Evolutionary conservation across 176 grass and related monocot species (phyloP).

Genomic region (Triticum turgidum): DNA sequence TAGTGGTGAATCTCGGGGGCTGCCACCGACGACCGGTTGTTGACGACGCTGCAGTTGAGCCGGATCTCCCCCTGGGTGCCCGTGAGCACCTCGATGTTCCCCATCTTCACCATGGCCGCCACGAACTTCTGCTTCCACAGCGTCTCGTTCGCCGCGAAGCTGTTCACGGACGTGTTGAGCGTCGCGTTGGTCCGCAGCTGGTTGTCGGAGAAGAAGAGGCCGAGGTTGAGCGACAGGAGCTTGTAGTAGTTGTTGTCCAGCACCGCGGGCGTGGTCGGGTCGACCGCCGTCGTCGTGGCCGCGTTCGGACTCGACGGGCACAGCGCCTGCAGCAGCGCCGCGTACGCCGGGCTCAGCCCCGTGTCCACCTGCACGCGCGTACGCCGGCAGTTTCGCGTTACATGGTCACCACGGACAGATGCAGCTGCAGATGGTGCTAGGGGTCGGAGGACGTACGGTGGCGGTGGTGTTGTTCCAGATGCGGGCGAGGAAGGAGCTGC

Average conservation of each 20-base stretch:
- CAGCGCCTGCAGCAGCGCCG: slow-evolving; percentile 11
- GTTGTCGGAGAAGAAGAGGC: slow-evolving; percentile 21
- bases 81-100: slow-evolving; percentile 18
- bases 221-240: slow-evolving; percentile 9
- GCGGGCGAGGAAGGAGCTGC: slow-evolving; percentile 13
- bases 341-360: slow-evolving; percentile 1
- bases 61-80: slow-evolving; percentile 14
- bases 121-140: slow-evolving; percentile 10
- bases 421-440: neutral
- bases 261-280: neutral
- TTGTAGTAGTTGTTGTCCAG: slow-evolving; percentile 23
- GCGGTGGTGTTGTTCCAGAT: neutral
- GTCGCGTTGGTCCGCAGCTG: slow-evolving; percentile 14
- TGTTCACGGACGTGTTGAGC: slow-evolving; percentile 4
- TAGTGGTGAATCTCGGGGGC: neutral
- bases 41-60: slow-evolving; percentile 18
- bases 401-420: neutral
- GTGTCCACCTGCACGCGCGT: neutral
- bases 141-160: slow-evolving; percentile 6
- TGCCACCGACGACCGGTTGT: neutral
- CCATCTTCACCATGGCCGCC: slow-evolving; percentile 12
- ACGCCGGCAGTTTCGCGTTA: neutral
- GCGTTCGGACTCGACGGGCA: neutral
- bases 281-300: neutral
- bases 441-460: neutral